These are phyloP conservation scores for Phanerochaete sordida DNA, from an alignment of 768 basidiomycete genomes.

Conservation along the genomic window DNA sequence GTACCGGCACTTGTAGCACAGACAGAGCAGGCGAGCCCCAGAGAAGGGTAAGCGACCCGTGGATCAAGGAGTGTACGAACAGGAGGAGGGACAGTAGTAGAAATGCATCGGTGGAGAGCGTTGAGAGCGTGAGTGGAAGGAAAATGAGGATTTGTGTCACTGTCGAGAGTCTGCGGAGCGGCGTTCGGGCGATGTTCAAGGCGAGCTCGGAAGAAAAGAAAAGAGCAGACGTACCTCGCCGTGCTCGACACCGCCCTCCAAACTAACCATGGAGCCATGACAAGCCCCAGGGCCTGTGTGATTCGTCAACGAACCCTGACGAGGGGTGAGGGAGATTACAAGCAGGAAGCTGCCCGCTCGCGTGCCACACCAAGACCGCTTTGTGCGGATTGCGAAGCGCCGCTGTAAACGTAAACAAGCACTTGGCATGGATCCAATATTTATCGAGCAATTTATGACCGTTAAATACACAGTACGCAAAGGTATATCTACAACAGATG, in stretches of 20 bases:
- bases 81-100: conserved; percentile 77
- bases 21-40: conserved; percentile 72
- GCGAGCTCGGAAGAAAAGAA: neutral
- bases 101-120: conserved; percentile 76
- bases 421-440: no score
- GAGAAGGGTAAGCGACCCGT: conserved; percentile 72
- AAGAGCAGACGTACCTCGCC: conserved; percentile 12
- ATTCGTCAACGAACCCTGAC: conserved; percentile 1
- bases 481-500: neutral
- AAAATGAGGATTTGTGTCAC: conserved; percentile 79
- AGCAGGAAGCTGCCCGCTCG: neutral
- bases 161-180: conserved; percentile 57
- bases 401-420: no score
- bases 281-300: neutral
- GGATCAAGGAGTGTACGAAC: conserved; percentile 72
- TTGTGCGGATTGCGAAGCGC: neutral
- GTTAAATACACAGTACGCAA: neutral
- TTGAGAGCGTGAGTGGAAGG: conserved; percentile 80
- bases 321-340: neutral
- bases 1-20: conserved; percentile 81
- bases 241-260: conserved; percentile 18
- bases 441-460: no score
- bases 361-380: neutral
- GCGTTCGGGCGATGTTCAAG: neutral
- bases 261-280: conserved; percentile 17